These are phyloP conservation scores for Coffea canephora DNA, from an alignment of 257 asterid species.

Conservation along the genomic window DNA sequence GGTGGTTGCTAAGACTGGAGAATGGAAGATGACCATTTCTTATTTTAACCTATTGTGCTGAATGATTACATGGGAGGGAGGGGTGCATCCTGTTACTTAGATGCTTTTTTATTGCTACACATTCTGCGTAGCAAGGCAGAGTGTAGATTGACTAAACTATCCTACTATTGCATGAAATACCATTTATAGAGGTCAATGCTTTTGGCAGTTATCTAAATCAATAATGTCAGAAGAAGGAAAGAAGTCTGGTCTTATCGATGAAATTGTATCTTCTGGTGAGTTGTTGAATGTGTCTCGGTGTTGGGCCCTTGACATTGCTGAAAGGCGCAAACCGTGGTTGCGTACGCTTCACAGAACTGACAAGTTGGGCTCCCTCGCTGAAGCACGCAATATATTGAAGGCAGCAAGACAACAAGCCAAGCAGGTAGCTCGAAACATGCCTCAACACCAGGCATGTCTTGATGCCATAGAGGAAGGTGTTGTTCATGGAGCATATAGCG, in stretches of 20 bases:
- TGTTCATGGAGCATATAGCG: slow-evolving; percentile 86
- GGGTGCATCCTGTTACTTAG: not conserved
- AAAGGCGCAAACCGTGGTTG: slow-evolving; percentile 73
- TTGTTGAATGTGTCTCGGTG: slow-evolving; percentile 64
- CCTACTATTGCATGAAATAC: not conserved
- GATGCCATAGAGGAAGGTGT: slow-evolving; percentile 89
- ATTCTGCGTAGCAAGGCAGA: not conserved
- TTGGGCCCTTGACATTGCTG: slow-evolving; percentile 88
- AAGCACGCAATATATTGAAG: slow-evolving; percentile 53
- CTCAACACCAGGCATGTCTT: slow-evolving; percentile 91
- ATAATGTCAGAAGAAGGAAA: slow-evolving; percentile 84
- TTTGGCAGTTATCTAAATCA: slow-evolving; percentile 71
- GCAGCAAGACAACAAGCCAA: slow-evolving; percentile 71
- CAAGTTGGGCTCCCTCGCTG: slow-evolving; percentile 74
- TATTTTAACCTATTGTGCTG: not conserved
- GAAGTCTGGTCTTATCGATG: slow-evolving; percentile 85
- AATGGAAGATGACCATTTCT: not conserved
- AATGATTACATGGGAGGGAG: not conserved
- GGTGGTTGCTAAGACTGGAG: not conserved
- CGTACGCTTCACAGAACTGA: slow-evolving; percentile 84
- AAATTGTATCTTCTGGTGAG: slow-evolving; percentile 66
- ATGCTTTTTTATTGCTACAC: not conserved
- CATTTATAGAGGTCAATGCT: not conserved
- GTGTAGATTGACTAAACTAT: not conserved
- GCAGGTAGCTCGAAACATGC: slow-evolving; percentile 64